Conservation (phyloP, 2,329 filamentous ascomycete genomes). For the Xylariaceae sp. region DNA sequence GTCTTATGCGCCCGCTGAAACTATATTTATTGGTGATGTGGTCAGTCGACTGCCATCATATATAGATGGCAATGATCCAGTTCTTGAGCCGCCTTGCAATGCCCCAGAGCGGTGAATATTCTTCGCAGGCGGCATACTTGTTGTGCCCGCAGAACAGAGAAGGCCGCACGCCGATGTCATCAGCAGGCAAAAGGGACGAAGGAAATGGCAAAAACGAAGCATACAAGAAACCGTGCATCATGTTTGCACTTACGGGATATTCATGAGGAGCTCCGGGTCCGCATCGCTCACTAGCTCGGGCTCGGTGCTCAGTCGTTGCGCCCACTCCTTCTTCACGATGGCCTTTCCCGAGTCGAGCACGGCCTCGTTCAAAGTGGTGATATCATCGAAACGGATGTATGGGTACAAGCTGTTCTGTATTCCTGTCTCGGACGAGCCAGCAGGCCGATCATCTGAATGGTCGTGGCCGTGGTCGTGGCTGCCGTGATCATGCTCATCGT, state of each 20-base stretch:
- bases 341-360: slow-evolving; percentile 61
- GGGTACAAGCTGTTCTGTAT: slow-evolving; percentile 86
- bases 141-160: too few species aligned
- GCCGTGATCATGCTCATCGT: slow-evolving; percentile 42
- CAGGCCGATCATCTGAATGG: slow-evolving; percentile 82
- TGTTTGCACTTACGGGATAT: slow-evolving; percentile 74
- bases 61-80: too few species aligned
- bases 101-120: too few species aligned
- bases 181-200: neutral
- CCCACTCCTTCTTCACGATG: slow-evolving; percentile 88
- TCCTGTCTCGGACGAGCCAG: slow-evolving; percentile 50
- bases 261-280: slow-evolving; percentile 91
- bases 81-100: too few species aligned
- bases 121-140: too few species aligned
- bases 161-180: too few species aligned
- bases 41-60: too few species aligned
- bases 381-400: slow-evolving; percentile 82
- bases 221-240: too few species aligned
- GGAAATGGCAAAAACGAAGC: neutral
- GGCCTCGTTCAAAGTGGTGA: slow-evolving; percentile 81
- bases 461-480: slow-evolving; percentile 64
- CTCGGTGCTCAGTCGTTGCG: slow-evolving; percentile 62
- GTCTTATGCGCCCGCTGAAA: slow-evolving; percentile 89
- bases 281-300: slow-evolving; percentile 80
- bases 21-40: slow-evolving; percentile 39